Evolutionary conservation across 139 green algal species (phyloP).

Genomic region (Chlamydomonas asymmetrica): DNA sequence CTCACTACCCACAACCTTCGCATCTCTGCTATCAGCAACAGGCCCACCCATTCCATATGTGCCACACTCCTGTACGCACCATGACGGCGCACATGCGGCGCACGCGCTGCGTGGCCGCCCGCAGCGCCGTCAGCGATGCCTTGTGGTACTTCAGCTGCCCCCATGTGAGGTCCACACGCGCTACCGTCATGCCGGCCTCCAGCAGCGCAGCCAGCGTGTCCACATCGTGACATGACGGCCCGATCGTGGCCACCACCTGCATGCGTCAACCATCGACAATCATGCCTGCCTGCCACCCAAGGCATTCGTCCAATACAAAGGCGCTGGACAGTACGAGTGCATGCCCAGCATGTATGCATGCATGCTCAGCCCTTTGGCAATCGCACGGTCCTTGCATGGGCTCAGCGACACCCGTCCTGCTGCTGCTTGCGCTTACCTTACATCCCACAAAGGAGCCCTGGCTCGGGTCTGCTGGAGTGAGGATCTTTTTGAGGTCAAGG

Average conservation of each 20-base stretch:
- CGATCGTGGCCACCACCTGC: constrained; percentile 48
- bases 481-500: constrained; percentile 12
- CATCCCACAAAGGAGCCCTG: constrained; percentile 25
- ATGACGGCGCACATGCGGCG: constrained; percentile 77
- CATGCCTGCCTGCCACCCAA: background rate
- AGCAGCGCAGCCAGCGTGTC: constrained; percentile 67
- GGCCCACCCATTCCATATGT: too few relatives aligned
- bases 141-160: constrained; percentile 64
- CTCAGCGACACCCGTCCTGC: background rate
- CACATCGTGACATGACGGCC: constrained; percentile 56
- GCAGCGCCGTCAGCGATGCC: constrained; percentile 68
- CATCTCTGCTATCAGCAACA: too few relatives aligned
- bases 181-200: constrained; percentile 70
- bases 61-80: constrained; percentile 6
- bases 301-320: background rate
- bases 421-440: background rate
- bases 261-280: background rate
- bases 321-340: background rate
- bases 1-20: too few relatives aligned
- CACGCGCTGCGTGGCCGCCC: constrained; percentile 58
- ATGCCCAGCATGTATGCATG: background rate
- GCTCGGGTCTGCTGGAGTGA: constrained; percentile 9
- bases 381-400: background rate
- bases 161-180: constrained; percentile 50
- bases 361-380: background rate